These are phyloP conservation scores for Pseudoperonospora humuli DNA, from an alignment of 352 stramenopile genomes.

Conservation along the genomic window DNA sequence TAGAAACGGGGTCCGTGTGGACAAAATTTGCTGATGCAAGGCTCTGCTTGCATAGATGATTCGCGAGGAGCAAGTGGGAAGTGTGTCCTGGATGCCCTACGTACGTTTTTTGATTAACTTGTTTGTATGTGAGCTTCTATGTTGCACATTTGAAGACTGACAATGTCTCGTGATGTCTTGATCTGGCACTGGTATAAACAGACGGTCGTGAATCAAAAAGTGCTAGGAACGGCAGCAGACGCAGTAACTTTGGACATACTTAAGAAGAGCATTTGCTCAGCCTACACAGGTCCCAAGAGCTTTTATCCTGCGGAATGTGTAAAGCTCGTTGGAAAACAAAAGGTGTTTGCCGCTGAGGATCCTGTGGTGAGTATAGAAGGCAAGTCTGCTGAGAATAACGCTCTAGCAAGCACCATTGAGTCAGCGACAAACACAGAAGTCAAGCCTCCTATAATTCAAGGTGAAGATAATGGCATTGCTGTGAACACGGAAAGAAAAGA, in stretches of 20 bases:
- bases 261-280: conserved; percentile 46
- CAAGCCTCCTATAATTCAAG: conserved; percentile 12
- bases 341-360: conserved; percentile 38
- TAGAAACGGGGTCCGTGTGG: too few relatives aligned
- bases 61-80: conserved; percentile 35
- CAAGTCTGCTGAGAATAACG: conserved; percentile 15
- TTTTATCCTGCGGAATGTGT: conserved; percentile 54
- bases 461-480: conserved; percentile 20
- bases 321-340: conserved; percentile 47
- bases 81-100: conserved; percentile 69
- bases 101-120: conserved; percentile 23
- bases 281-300: conserved; percentile 56
- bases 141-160: not conserved
- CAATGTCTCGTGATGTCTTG: not conserved
- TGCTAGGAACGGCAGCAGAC: conserved; percentile 48
- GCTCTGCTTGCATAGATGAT: conserved; percentile 39
- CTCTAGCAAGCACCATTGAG: too few relatives aligned
- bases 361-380: conserved; percentile 5
- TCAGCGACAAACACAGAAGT: conserved; percentile 1
- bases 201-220: conserved; percentile 51
- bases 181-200: conserved; percentile 13
- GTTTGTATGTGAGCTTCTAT: not conserved
- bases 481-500: conserved; percentile 37
- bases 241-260: conserved; percentile 57
- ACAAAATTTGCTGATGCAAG: not conserved